Evolutionary conservation across 1,284 basidiomycete species (phyloP), one percentile per base, ranked within the genome.

Genomic region (Spongispora temasekensis): DNA sequence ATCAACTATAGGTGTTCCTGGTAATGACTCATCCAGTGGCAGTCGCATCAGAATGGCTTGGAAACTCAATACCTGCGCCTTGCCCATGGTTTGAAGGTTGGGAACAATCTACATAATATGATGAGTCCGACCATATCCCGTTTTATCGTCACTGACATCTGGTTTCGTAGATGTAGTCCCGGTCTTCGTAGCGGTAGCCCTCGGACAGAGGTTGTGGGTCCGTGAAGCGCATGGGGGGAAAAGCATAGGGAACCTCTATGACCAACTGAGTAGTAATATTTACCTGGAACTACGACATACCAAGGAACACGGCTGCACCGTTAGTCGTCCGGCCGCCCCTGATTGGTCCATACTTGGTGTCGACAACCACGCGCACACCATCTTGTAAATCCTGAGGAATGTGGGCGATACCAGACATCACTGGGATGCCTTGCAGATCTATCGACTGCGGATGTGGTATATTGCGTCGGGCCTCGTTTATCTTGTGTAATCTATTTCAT

Each of bases 181-280:
- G 84, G 17, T 78, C 70, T 56, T 84, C 80, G 64, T 92, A 92
- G 10, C 69, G 75, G 70, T 81, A 87, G 35, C 73, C 73, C 1
- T 72, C 53, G 1, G 87, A 84, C 3, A 93, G 74, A 0, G 84
- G 79, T 34, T 79, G 67, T 2, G 89, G 84, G 67, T 91, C 84
- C 53, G 84, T 76, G 68, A 90, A 92, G 30, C 89, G 80, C 30
- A 67, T 72, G 0, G 87, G 87, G 42, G 85, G 82, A 23, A 87
- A 71, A 2, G 85, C 89, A 68, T 90, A 93, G 0, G 90, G 90
- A 32, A 93, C 77, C 76, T 93, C 89, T 91, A 61, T 23, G 12
- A 28, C 28, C 32, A 15, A 54, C 21, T 52, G n/a, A n/a, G n/a
- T n/a, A 4, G 58, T n/a, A n/a, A n/a, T n/a, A n/a, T n/a, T n/a